These are phyloP conservation scores for Leptoxyphium fumago DNA, from an alignment of 2,329 filamentous ascomycete genomes.

Conservation along the genomic window DNA sequence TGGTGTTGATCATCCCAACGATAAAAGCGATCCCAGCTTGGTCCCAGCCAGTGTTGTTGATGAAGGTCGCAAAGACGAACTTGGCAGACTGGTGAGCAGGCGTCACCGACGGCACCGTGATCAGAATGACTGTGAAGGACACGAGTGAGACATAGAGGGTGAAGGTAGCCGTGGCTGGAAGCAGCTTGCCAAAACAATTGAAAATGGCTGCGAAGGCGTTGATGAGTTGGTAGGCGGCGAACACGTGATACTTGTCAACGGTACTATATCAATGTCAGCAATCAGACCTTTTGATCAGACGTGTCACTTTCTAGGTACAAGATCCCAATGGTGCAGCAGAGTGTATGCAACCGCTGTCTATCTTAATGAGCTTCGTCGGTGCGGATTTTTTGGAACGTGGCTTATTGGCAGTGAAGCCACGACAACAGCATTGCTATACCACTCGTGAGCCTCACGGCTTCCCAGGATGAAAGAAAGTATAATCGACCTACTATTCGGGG, in stretches of 20 bases:
- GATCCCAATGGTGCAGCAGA: too few species aligned
- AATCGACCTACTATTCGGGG: slow-evolving; percentile 33
- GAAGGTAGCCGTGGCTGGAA: slow-evolving; percentile 23
- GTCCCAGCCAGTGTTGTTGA: slow-evolving; percentile 36
- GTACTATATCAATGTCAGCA: slow-evolving; percentile 8
- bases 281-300: neutral
- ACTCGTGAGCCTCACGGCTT: too few species aligned
- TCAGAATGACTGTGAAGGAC: slow-evolving; percentile 34
- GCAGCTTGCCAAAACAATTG: slow-evolving; percentile 18
- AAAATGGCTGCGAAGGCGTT: slow-evolving; percentile 36
- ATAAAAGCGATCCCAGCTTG: slow-evolving; percentile 36
- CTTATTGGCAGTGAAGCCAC: too few species aligned
- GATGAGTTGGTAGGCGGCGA: slow-evolving; percentile 31
- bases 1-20: slow-evolving; percentile 31
- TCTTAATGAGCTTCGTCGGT: too few species aligned
- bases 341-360: too few species aligned
- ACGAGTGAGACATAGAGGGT: slow-evolving; percentile 34
- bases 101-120: slow-evolving; percentile 31
- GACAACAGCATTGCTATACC: too few species aligned
- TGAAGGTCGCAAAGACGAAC: slow-evolving; percentile 39
- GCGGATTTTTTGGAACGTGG: too few species aligned
- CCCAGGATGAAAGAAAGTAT: too few species aligned
- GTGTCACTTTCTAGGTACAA: too few species aligned
- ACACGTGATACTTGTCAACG: slow-evolving; percentile 21
- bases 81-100: slow-evolving; percentile 29